phyloP scores from a whole-genome alignment of 1,139 yeast genomes.

The Petasospora fabianii region DNA sequence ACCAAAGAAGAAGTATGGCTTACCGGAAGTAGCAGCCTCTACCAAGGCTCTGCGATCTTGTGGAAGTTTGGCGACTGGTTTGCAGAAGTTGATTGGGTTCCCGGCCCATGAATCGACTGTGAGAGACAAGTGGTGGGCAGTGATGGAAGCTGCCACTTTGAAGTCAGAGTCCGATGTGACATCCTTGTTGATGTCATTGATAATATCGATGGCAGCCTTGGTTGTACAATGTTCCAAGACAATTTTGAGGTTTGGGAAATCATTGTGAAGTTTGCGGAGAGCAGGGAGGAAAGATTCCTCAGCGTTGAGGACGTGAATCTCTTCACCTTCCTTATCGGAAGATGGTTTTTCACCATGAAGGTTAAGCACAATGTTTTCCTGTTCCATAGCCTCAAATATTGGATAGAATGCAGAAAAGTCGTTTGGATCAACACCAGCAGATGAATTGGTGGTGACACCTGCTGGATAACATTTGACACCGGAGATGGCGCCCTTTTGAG shows the following conservation, averaged over 20 bases:
- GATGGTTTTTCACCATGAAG: conserved; percentile 96
- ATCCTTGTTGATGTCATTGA: conserved; percentile 62
- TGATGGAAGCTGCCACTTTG: conserved; percentile 84
- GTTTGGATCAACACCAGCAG: conserved; percentile 90
- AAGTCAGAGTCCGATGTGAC: conserved; percentile 41
- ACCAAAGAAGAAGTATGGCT: conserved; percentile 92
- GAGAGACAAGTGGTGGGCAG: conserved; percentile 89
- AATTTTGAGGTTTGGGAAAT: conserved; percentile 84
- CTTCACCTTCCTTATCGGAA: conserved; percentile 38
- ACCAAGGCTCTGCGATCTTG: conserved; percentile 75
- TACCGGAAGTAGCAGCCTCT: conserved; percentile 87
- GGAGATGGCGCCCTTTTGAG: conserved; percentile 63
- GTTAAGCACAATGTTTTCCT: conserved; percentile 71
- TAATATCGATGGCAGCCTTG: conserved; percentile 76
- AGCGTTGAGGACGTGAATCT: conserved; percentile 86
- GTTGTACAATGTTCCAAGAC: conserved; percentile 96
- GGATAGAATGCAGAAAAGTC: conserved; percentile 88
- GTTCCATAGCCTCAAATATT: conserved; percentile 82
- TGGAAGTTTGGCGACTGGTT: conserved; percentile 96
- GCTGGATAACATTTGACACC: conserved; percentile 97
- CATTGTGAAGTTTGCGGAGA: conserved; percentile 65
- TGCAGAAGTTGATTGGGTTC: conserved; percentile 89
- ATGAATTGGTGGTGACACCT: conserved; percentile 95
- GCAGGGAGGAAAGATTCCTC: conserved; percentile 95
- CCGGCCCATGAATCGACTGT: conserved; percentile 98